Conservation (phyloP, 495 filamentous ascomycete species). For the Penicillium daleae region DNA sequence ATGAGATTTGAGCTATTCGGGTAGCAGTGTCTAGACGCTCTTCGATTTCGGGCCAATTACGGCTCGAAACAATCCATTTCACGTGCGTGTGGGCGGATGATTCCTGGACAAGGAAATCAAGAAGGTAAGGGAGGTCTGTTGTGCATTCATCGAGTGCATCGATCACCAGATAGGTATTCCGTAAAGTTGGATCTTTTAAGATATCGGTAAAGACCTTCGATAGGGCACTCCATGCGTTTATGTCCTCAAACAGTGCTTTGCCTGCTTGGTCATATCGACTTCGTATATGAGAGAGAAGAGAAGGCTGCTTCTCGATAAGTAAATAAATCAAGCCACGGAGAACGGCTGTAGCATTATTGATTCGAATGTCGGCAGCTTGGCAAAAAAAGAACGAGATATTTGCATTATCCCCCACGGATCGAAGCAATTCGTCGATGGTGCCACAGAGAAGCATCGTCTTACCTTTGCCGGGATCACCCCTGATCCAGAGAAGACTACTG, state of each 20-base stretch:
- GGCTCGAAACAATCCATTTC: slow-evolving; percentile 22
- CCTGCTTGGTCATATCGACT: slow-evolving; percentile 6
- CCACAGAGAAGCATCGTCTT: slow-evolving; percentile 48
- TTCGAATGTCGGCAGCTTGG: too few species aligned
- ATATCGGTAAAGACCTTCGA: slow-evolving; percentile 37
- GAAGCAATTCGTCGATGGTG: slow-evolving; percentile 37
- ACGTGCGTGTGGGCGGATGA: background rate
- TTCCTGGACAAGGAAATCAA: background rate
- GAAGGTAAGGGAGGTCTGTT: background rate
- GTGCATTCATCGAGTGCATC: slow-evolving; percentile 8
- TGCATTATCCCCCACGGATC: slow-evolving; percentile 31
- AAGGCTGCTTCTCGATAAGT: slow-evolving; percentile 35
- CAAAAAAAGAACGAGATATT: too few species aligned
- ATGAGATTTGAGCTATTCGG: background rate
- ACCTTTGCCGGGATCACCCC: background rate
- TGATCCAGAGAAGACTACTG: slow-evolving; percentile 3
- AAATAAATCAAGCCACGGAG: slow-evolving; percentile 48
- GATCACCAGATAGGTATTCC: background rate
- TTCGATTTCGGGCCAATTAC: slow-evolving; percentile 11
- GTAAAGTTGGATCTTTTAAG: slow-evolving; percentile 28
- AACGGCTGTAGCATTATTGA: too few species aligned
- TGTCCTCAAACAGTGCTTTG: slow-evolving; percentile 38
- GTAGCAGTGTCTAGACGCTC: background rate
- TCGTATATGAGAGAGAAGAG: slow-evolving; percentile 38
- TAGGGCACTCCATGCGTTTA: slow-evolving; percentile 38